These are phyloP conservation scores for Ajuga chamaepitys DNA, from an alignment of 257 asterid species.

Conservation along the genomic window DNA sequence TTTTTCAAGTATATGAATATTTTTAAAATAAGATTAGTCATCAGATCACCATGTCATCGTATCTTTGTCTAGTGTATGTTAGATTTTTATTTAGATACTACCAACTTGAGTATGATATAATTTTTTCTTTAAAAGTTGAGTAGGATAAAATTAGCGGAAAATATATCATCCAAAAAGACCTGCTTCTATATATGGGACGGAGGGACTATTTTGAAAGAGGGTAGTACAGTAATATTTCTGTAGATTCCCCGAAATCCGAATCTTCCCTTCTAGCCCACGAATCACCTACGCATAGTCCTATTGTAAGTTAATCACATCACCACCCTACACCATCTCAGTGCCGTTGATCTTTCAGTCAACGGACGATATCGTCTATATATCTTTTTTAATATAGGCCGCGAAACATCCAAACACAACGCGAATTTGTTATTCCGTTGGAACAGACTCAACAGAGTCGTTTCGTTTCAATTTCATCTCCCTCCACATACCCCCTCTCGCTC, in stretches of 20 bases:
- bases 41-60: no score
- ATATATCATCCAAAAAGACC: no score
- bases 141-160: no score
- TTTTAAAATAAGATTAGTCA: no score
- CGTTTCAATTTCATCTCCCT: conserved; percentile 23
- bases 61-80: no score
- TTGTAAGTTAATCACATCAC: not conserved
- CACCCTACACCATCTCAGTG: not conserved
- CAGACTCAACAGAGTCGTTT: not conserved
- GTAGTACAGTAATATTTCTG: no score
- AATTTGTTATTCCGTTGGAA: conserved; percentile 12
- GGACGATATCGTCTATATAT: not conserved
- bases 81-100: no score
- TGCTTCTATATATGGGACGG: no score
- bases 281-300: not conserved
- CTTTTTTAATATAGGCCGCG: not conserved
- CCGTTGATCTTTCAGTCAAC: not conserved
- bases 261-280: not conserved
- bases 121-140: no score
- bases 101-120: no score
- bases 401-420: not conserved
- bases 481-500: conserved; percentile 3
- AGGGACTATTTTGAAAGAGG: no score
- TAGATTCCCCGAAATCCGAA: not conserved
- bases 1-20: no score